Evolutionary conservation across 73 alveolate species (phyloP), one percentile per base, ranked within the genome.

Genomic region (Breviolum minutum): DNA sequence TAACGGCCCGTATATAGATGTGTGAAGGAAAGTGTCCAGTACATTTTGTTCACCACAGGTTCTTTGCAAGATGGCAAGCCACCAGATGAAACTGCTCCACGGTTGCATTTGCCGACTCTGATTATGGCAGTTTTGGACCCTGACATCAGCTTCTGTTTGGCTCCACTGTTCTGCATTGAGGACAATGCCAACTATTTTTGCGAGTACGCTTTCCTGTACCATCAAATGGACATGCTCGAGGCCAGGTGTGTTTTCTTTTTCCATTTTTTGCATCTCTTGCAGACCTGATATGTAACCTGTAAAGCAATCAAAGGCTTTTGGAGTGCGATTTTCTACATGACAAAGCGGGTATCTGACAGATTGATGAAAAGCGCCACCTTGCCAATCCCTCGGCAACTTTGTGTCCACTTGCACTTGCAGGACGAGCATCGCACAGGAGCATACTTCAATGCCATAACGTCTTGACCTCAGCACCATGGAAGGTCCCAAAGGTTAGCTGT

Each of bases 211-310:
- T 97, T 99, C 97, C 99, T 96, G 96, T 97, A 99, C 99, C 99
- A 99, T 82, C 99, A 99, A 87, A 99, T 99, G 99, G 99, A 99
- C 74, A 99, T 99, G 99, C 99, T 99, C 9, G 99, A 99, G 88
- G 97, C 68, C 32, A 20, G 60, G n/a, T 73, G 83, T 73, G 83
- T 48, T 22, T 30, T 17, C 24, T 13, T 14, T 22, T 68, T 2
- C 17, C 77, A 68, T 22, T 68, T 68, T 68, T 22, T 68, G 77
- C 77, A 14, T 68, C 77, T 17, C n/a, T 68, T 40, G 54, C 54
- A 40, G 54, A 40, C 54, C 54, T 40, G 54, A 3, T 40, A 40
- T 40, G 54, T 0, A 40, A 40, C 54, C 54, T 40, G 54, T 40
- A 40, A 40, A 40, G 54, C 54, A 40, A 40, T 40, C 54, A 3